Evolutionary conservation across 345 rosid genomes (phyloP).

Genomic region (Ceriops zippeliana): DNA sequence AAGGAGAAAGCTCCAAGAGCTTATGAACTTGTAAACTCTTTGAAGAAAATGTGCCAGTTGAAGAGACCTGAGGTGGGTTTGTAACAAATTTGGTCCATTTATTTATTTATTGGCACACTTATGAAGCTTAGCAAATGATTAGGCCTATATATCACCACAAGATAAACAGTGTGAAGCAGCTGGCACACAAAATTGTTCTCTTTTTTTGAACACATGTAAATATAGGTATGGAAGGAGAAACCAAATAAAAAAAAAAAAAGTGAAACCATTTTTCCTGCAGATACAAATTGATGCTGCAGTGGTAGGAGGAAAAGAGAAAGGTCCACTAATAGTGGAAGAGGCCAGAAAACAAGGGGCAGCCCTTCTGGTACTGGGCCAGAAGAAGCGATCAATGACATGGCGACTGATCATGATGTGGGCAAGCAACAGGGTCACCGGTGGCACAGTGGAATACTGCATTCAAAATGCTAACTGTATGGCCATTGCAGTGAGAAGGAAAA

Average conservation of each 20-base stretch:
- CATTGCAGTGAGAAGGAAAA: slow-evolving; percentile 74
- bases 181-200: no score
- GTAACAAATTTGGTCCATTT: no score
- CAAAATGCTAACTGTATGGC: slow-evolving; percentile 89
- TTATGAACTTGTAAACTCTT: slow-evolving; percentile 41
- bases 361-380: slow-evolving; percentile 72
- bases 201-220: no score
- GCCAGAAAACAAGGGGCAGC: slow-evolving; percentile 62
- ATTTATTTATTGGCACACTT: no score
- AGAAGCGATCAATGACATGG: slow-evolving; percentile 72
- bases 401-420: slow-evolving; percentile 81
- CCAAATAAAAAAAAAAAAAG: no score
- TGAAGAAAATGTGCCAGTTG: slow-evolving; percentile 58
- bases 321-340: slow-evolving; percentile 73
- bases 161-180: no score
- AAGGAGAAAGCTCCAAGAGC: slow-evolving; percentile 49
- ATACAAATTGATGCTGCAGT: slow-evolving; percentile 53
- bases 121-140: no score
- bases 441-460: slow-evolving; percentile 76
- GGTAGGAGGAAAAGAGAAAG: slow-evolving; percentile 80
- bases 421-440: slow-evolving; percentile 33
- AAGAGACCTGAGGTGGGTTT: slow-evolving; percentile 76
- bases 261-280: slow-evolving; percentile 27
- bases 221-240: no score
- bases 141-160: no score